Percentiles rank a stretch among this genome's conserved stretches.
Evolutionary conservation across 2,329 filamentous ascomycete species (phyloP).

Genomic region (Sarocladiaceae sp.): DNA sequence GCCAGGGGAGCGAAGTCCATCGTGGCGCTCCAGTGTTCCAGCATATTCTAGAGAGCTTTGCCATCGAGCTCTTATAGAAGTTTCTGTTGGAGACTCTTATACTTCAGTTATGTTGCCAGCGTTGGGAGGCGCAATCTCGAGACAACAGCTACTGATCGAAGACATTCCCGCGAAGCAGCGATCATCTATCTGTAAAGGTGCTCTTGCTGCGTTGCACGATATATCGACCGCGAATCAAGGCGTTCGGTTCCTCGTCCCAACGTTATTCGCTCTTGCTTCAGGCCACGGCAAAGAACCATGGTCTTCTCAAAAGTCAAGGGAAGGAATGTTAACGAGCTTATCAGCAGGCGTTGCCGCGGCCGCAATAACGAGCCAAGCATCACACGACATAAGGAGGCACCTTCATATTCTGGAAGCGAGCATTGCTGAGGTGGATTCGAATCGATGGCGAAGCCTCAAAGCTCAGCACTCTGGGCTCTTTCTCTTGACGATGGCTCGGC

Average conservation of each 20-base stretch:
- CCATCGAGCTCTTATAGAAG: background rate
- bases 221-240: background rate
- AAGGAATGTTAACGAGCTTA: slow-evolving; percentile 25
- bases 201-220: background rate
- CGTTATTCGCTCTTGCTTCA: slow-evolving; percentile 19
- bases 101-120: background rate
- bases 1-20: no score
- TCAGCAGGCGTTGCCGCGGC: slow-evolving; percentile 25
- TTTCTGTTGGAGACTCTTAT: background rate
- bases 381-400: slow-evolving; percentile 19
- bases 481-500: slow-evolving; percentile 21
- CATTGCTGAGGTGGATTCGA: slow-evolving; percentile 15
- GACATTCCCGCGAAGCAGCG: background rate
- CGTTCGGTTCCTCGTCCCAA: slow-evolving; percentile 18
- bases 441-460: slow-evolving; percentile 9
- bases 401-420: slow-evolving; percentile 22
- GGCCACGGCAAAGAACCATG: slow-evolving; percentile 8
- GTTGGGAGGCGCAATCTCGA: background rate
- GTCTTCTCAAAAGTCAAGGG: slow-evolving; percentile 12
- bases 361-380: slow-evolving; percentile 15
- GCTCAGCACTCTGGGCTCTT: slow-evolving; percentile 16
- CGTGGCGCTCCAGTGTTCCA: no score
- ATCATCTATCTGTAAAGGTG: background rate
- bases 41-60: background rate
- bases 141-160: background rate